phyloP scores from a whole-genome alignment of 2,329 filamentous ascomycete species.

The Phaeophleospora eucalypticola region DNA sequence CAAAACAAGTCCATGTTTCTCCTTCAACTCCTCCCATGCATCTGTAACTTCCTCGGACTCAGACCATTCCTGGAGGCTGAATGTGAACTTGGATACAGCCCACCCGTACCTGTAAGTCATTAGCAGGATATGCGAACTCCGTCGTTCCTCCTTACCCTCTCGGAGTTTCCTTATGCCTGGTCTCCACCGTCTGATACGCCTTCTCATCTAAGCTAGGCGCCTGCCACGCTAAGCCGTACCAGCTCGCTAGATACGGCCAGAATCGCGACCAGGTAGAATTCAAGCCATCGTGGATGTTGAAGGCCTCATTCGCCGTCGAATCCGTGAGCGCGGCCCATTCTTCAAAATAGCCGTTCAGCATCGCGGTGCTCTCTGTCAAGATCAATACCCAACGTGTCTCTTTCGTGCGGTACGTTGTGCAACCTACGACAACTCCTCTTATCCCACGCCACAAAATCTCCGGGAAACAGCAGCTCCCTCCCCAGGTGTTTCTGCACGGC shows the following conservation, averaged over 20 bases:
- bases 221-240: constrained; percentile 34
- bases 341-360: constrained; percentile 45
- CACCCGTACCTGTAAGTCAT: constrained; percentile 14
- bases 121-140: no score
- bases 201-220: constrained; percentile 15
- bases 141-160: constrained; percentile 20
- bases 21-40: constrained; percentile 37
- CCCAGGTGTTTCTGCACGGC: constrained; percentile 40
- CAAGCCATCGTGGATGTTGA: constrained; percentile 46
- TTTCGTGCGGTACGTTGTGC: no score
- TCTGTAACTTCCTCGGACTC: constrained; percentile 38
- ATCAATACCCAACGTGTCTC: neutral
- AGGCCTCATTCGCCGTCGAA: constrained; percentile 40
- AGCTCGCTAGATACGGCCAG: constrained; percentile 44
- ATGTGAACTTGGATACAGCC: constrained; percentile 9
- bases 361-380: constrained; percentile 35
- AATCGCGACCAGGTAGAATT: constrained; percentile 46
- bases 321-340: constrained; percentile 46
- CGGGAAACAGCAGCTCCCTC: constrained; percentile 41
- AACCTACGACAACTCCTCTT: constrained; percentile 31
- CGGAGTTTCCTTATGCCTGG: constrained; percentile 14
- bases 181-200: constrained; percentile 11
- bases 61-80: constrained; percentile 40
- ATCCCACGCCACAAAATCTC: constrained; percentile 44
- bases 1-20: constrained; percentile 10